phyloP scores from a whole-genome alignment of 345 rosid species.

The Sonneratia caseolaris region DNA sequence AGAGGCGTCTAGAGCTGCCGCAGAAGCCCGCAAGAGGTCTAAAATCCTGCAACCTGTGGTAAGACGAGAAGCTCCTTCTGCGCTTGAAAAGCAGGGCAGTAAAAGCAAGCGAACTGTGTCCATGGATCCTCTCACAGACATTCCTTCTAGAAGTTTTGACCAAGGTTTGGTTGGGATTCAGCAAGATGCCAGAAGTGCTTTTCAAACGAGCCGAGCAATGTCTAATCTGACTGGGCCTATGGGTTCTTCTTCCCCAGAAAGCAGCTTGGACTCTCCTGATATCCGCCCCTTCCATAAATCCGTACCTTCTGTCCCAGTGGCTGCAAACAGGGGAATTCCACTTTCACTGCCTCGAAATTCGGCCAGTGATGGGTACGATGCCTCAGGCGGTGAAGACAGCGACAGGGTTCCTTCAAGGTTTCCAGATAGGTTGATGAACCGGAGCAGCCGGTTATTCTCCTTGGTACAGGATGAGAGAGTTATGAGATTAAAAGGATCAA shows the following conservation, averaged over 20 bases:
- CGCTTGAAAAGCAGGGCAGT: conserved; percentile 50
- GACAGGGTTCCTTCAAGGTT: conserved; percentile 81
- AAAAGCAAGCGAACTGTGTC: conserved; percentile 48
- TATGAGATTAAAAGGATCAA: not conserved
- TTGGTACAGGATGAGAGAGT: not conserved
- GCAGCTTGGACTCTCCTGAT: conserved; percentile 92
- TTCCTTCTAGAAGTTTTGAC: conserved; percentile 27
- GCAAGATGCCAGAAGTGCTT: conserved; percentile 83
- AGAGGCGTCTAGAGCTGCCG: conserved; percentile 88
- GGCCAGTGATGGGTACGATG: conserved; percentile 89
- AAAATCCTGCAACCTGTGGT: conserved; percentile 80
- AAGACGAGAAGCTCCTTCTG: conserved; percentile 41
- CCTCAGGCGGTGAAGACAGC: conserved; percentile 99
- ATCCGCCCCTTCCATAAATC: conserved; percentile 57
- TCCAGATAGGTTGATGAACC: conserved; percentile 48
- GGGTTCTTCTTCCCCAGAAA: conserved; percentile 78
- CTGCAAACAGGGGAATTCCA: conserved; percentile 52
- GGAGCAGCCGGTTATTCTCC: conserved; percentile 27
- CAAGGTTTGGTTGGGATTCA: conserved; percentile 76
- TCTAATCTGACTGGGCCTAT: conserved; percentile 54
- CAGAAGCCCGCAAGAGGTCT: conserved; percentile 90
- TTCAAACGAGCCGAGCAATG: conserved; percentile 85
- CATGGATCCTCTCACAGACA: conserved; percentile 42
- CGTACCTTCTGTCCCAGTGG: conserved; percentile 45
- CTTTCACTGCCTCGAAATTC: conserved; percentile 63